Evolutionary conservation across 257 asterid genomes (phyloP).

Genomic region (Catharanthus roseus): DNA sequence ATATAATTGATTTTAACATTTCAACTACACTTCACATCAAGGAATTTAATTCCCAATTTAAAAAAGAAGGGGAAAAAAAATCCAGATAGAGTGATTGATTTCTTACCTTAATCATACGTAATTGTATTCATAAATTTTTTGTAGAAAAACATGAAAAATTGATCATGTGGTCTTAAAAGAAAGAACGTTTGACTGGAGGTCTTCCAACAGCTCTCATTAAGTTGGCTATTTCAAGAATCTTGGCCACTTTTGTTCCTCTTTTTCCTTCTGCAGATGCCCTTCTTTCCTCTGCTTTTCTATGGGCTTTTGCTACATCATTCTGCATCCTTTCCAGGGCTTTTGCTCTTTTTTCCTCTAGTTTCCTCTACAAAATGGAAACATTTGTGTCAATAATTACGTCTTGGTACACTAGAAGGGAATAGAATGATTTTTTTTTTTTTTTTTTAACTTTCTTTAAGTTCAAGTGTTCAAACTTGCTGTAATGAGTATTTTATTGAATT

Average conservation of each 20-base stretch:
- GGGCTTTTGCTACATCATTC: slow-evolving; percentile 84
- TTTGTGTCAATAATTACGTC: no score
- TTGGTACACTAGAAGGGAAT: no score
- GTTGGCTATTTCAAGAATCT: slow-evolving; percentile 59
- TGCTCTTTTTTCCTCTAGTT: slow-evolving; percentile 83
- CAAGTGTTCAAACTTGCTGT: no score
- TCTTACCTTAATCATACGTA: background rate
- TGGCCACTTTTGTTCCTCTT: slow-evolving; percentile 91
- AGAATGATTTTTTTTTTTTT: no score
- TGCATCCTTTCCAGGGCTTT: slow-evolving; percentile 89
- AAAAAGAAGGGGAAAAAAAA: background rate
- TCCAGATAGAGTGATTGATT: slow-evolving; percentile 8
- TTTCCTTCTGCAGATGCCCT: slow-evolving; percentile 90
- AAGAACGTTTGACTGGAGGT: slow-evolving; percentile 75
- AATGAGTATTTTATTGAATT: no score
- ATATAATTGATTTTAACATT: background rate
- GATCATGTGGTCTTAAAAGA: slow-evolving; percentile 39
- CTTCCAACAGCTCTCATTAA: slow-evolving; percentile 92
- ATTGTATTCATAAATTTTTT: background rate
- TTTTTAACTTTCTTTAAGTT: no score
- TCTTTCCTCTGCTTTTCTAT: slow-evolving; percentile 85
- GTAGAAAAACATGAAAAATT: background rate
- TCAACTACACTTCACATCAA: slow-evolving; percentile 8
- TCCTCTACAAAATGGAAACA: slow-evolving; percentile 46
- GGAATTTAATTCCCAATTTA: slow-evolving; percentile 3